Base-by-base conservation (phyloP, 352 stramenopile species). In the Phytophthora tubulina region DNA sequence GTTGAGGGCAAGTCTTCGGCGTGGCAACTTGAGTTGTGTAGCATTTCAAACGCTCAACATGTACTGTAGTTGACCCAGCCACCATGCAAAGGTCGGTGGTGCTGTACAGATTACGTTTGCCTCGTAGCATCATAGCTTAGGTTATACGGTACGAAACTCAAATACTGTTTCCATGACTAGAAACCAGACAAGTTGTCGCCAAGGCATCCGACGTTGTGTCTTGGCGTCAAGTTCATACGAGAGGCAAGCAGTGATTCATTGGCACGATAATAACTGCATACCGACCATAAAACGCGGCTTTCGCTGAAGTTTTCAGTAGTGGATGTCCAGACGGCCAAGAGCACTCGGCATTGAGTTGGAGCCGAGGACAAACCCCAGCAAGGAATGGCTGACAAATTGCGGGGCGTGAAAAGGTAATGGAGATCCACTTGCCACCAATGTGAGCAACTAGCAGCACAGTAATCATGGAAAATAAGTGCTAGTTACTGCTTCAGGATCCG, bases 391-490 rank as follows among this genome's bases (percentile, higher is more conserved):
- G 10, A 11, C 21, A 27, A 27, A 27, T 27, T 27, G 21, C 21
- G 21, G 21, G 30, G 27, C 6, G 46, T 17, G 7, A 38, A 33
- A 52, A 70, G 44, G 13, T 44, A 27, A 32, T 27, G 15, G 41
- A 7, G 41, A n/a, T 42, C 14, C 30, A 35, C 14, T 48, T 55
- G 32, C 44, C 48, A 65, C 7, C 42, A 62, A 15, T 27, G 52
- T 67, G 32, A 52, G 50, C 46, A 67, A 67, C 50, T 59, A 57
- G 11, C 21, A 33, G 35, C 31, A n/a, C 31, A 9, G 31, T 42
- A 14, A 51, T 70, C 31, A 36, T 66, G 32, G 64, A 67, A 72
- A 50, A 5, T 6, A 67, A 67, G 35, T 32, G 21, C 64, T 35
- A 21, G 27, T 59, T 67, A 61, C 36, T 49, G 10, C 56, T 49